Percentiles rank a stretch among this genome's conserved stretches.
Conservation (phyloP, 2,329 filamentous ascomycete genomes). For the Penicillium corylophilum region DNA sequence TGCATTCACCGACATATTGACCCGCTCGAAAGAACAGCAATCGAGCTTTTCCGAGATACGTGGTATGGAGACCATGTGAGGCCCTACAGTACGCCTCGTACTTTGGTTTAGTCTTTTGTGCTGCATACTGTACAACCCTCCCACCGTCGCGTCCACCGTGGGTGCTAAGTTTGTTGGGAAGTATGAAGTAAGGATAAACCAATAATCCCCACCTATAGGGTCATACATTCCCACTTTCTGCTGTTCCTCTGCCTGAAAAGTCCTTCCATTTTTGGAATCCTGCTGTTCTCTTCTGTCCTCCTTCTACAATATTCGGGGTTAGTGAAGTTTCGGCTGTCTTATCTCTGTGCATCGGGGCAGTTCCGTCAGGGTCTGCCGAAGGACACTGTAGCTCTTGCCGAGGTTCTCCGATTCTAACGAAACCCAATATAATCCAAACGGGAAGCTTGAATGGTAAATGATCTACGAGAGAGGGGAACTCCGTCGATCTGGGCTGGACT, state of each 20-base stretch:
- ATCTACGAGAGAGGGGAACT: neutral
- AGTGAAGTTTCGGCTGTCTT: neutral
- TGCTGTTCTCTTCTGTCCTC: no score
- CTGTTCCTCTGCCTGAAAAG: neutral
- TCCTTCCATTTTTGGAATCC: neutral
- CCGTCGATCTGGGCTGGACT: slow-evolving; percentile 7
- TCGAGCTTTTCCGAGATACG: neutral
- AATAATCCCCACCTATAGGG: neutral
- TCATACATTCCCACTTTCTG: neutral
- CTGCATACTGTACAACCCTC: neutral
- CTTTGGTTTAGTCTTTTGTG: neutral
- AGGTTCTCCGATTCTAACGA: neutral
- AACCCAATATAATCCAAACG: neutral
- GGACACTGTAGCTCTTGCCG: neutral
- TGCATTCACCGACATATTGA: neutral
- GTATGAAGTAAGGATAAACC: neutral
- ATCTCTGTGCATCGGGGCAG: neutral
- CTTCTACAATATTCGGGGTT: no score
- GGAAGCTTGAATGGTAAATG: neutral
- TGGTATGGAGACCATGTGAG: neutral
- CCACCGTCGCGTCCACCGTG: neutral
- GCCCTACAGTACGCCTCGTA: neutral
- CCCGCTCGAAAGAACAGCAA: neutral
- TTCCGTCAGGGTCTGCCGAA: neutral
- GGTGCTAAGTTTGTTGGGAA: neutral